Conservation (phyloP, 2,329 filamentous ascomycete species). For the Arthrobotrys pseudoclavata region DNA sequence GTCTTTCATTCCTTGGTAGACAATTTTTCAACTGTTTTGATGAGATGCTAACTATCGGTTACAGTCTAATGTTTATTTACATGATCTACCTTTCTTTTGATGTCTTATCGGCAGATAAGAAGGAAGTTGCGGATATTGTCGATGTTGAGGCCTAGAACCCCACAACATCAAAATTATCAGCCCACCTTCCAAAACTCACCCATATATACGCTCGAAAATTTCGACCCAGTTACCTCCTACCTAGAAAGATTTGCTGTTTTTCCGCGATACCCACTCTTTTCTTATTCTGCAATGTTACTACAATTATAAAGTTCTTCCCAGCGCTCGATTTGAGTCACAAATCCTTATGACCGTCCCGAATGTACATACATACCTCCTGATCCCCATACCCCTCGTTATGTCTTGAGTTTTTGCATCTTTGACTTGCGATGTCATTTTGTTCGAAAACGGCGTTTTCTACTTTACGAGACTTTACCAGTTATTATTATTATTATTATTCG, state of each 20-base stretch:
- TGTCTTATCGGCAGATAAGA: constrained; percentile 40
- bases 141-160: constrained; percentile 50
- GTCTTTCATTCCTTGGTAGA: background rate
- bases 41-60: background rate
- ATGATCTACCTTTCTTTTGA: constrained; percentile 56
- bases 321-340: background rate
- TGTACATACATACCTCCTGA: constrained; percentile 22
- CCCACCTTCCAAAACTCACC: background rate
- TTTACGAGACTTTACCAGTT: background rate
- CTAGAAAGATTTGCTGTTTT: constrained; percentile 12
- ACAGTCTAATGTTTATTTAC: constrained; percentile 48
- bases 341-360: background rate
- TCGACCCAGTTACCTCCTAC: background rate
- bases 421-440: constrained; percentile 2
- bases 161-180: background rate
- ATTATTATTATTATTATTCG: background rate
- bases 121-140: constrained; percentile 49
- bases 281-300: background rate
- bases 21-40: background rate
- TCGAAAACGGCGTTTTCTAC: constrained; percentile 16
- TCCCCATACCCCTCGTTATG: background rate
- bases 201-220: background rate
- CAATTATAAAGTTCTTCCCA: background rate
- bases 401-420: constrained; percentile 8
- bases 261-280: constrained; percentile 25